Evolutionary conservation across 1,284 basidiomycete genomes (phyloP), one percentile per base, ranked within the genome.

Genomic region (Cutaneotrichosporon cavernicola): DNA sequence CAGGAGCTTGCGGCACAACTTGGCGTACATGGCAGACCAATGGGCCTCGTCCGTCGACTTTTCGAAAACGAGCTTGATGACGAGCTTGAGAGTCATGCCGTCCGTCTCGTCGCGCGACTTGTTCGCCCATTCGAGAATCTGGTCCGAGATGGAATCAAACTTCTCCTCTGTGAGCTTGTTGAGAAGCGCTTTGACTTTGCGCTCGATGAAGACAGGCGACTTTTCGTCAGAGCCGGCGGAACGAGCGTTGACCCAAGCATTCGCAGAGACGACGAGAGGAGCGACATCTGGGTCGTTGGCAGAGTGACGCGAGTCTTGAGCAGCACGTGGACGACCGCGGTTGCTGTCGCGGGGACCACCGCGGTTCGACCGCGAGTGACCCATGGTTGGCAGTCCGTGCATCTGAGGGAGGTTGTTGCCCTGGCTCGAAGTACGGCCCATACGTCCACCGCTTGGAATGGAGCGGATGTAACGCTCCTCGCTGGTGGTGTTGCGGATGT

Each of bases 101-200:
- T 98, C 92, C 76, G 87, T 91, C 85, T 99, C 95, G 71, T 89
- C 86, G 81, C 89, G 88, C 8, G 91, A 93, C 83, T 88, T 92
- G 86, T 98, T 97, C 52, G 93, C 95, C 91, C 91, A 97, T 21
- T 86, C 83, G 69, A 97, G 89, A 75, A 97, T 93, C 81, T 97
- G 92, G 73, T 89, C 86, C 6, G 90, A 95, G 74, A 98, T 97
- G 8, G 90, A 90, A 72, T 96, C 92, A 84, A 98, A 98, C 77
- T 91, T 92, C 83, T 97, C 93, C 86, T 95, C 89, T 1, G 95
- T 96, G 57, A 98, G 87, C 84, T 96, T 97, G 87, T 98, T 98
- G 75, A 99, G 89, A 67, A 97, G 81, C 60, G 84, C 84, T 82
- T 92, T 95, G 83, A 98, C 94, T 83, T 97, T 97, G 65, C 93